Evolutionary conservation across 345 rosid species (phyloP), one percentile per base, ranked within the genome.

Genomic region (Boechera stricta): DNA sequence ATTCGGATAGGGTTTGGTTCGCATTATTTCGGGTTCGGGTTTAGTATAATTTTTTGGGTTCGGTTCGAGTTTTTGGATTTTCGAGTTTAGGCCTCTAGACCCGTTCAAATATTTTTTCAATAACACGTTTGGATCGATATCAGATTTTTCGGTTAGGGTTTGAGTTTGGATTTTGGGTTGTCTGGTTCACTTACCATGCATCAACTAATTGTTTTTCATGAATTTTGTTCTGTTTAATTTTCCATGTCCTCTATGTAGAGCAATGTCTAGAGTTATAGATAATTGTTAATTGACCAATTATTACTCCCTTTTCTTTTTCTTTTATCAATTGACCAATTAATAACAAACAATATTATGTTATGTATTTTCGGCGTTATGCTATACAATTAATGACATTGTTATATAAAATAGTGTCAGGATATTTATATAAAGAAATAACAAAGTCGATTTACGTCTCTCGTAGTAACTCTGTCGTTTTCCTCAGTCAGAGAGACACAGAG

Each of bases 381-480:
- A 64, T 29, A 53, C 16, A 64, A 54, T 74, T 26, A 38, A 47
- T 45, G 13, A 28, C 73, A 47, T 9, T 15, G 47, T 39, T 44
- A 13, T 57, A 12, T 4, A 75, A 66, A 58, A 75, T 31, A 26
- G 67, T 60, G 73, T 58, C 53, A 36, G 61, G 35, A 41, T 74
- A 36, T 61, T 9, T 72, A 71, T 66, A 66, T 36, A 71, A 44
- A 58, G 71, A 64, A 78, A 44, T 16, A 69, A 66, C n/a, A 69
- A 69, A 76, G 75, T 49, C 57, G 52, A 67, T 42, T 68, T 62
- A 73, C 73, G 72, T 62, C 71, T 44, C 41, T 63, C 75, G 31
- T 58, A 69, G 71, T 61, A 72, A 68, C 55, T 77, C 82, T 84
- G 89, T 86, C 86, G 72, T 78, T 81, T 82, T 83, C 84, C 66